Evolutionary conservation across 768 basidiomycete species (phyloP).

Genomic region (Russula ochroleuca): DNA sequence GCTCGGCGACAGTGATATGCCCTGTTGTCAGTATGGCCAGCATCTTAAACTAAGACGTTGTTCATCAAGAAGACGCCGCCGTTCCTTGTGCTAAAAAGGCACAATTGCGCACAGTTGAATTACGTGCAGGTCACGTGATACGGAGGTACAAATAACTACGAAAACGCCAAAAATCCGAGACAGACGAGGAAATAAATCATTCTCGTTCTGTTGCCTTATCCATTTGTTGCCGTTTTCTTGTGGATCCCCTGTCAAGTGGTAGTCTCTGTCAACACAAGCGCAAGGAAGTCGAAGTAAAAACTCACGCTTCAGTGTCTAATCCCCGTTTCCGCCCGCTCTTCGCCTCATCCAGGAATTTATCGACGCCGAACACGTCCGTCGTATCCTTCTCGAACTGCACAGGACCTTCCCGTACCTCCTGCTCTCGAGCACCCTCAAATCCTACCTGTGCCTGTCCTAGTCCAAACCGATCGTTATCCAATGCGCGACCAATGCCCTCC

Average conservation of each 20-base stretch:
- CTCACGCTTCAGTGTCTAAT: constrained; percentile 70
- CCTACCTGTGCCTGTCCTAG: constrained; percentile 80
- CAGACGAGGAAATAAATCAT: constrained; percentile 17
- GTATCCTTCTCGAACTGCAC: constrained; percentile 99
- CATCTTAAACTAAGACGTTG: constrained; percentile 36
- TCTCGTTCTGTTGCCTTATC: constrained; percentile 54
- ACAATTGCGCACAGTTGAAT: neutral
- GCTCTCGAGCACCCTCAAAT: constrained; percentile 86
- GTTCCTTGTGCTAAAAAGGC: neutral
- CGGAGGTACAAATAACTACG: neutral
- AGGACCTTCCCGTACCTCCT: constrained; percentile 85
- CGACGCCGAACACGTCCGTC: constrained; percentile 93
- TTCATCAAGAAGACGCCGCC: neutral
- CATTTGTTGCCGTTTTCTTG: constrained; percentile 66
- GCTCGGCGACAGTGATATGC: constrained; percentile 48
- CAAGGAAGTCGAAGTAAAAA: neutral
- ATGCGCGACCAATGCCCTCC: constrained; percentile 85
- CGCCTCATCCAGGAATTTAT: constrained; percentile 96
- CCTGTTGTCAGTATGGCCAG: constrained; percentile 50
- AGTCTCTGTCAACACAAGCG: constrained; percentile 3
- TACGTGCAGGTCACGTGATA: constrained; percentile 4
- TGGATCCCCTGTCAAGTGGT: constrained; percentile 42
- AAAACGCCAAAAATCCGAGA: neutral
- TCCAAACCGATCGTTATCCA: constrained; percentile 92
- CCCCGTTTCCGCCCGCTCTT: constrained; percentile 93